Base-by-base conservation (phyloP, 305 asterid species). In the Galium porrigens region DNA sequence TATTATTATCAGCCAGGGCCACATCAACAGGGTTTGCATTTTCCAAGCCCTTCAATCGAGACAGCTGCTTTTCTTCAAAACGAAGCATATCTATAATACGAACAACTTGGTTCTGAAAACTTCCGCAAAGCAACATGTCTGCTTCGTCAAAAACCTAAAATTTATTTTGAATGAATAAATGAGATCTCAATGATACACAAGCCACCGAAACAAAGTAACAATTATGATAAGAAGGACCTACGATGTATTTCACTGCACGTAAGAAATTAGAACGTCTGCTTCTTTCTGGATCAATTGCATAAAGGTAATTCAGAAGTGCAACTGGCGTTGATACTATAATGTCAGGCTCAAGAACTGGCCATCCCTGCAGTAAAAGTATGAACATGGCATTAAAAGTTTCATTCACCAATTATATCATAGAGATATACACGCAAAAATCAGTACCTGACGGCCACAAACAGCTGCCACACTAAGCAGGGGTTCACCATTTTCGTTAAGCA, bases 111-210 rank as follows among this genome's bases (percentile, higher is more conserved):
- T 92, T 92, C 80, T 92, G 96, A 61, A 92, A 92, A 76, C 96
- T 83, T 68, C 99, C 96, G 73, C 95, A 87, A 34, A 92, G 95
- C 51, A 92, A 84, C 83, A 92, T 76, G 84, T 89, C 99, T 53
- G 95, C 99, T 84, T 92, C 99, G 66, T 92, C 99, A 76, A 92
- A 89, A 74, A 92, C 96, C 99, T 92, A 72, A 41, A 18, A 63
- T 56, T 66, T 42, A 20, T 60, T 72, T 58, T 42, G 71, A 61
- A 44, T 17, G 54, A 61, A 8, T 42, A 69, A 56, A 48, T 66
- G 29, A 68, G 34, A 29, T 22, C 25, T n/a, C 34, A 25, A 39
- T 32, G 46, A 59, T 41, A 42, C 41, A 5, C 39, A 15, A 71
- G 17, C 14, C 39, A 57, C 18, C 37, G 4, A 52, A 6, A 52